These are phyloP conservation scores for Hevea brasiliensis DNA, from an alignment of 345 rosid species.

Conservation along the genomic window DNA sequence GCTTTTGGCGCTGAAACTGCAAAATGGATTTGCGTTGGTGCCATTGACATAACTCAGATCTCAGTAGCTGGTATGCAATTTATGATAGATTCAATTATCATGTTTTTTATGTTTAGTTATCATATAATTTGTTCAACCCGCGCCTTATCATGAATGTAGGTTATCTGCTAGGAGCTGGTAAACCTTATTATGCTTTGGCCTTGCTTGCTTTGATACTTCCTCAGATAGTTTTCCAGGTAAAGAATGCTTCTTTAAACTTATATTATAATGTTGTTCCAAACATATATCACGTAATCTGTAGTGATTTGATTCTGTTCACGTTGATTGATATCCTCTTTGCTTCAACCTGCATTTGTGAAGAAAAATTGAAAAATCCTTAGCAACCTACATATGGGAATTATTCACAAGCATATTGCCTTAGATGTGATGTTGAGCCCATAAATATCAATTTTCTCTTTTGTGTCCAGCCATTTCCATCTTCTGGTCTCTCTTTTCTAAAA, in stretches of 20 bases:
- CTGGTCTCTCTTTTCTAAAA: no score
- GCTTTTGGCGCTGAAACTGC: slow-evolving; percentile 98
- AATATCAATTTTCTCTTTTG: not conserved
- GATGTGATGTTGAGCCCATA: no score
- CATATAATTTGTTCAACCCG: not conserved
- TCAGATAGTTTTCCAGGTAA: slow-evolving; percentile 88
- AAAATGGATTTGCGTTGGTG: slow-evolving; percentile 99
- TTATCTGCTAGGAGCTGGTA: slow-evolving; percentile 88
- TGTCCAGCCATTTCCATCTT: no score
- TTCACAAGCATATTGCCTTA: no score
- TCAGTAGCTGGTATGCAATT: slow-evolving; percentile 75
- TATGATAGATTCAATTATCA: not conserved
- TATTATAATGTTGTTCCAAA: not conserved
- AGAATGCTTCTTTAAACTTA: not conserved
- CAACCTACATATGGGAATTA: no score
- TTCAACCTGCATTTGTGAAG: not conserved
- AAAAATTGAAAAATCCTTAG: no score
- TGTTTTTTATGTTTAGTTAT: not conserved
- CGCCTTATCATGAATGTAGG: slow-evolving; percentile 45
- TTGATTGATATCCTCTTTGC: not conserved
- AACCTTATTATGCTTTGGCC: slow-evolving; percentile 87
- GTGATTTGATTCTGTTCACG: not conserved
- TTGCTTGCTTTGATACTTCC: slow-evolving; percentile 71
- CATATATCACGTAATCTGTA: not conserved
- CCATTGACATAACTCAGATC: slow-evolving; percentile 87